phyloP scores from a whole-genome alignment of 768 basidiomycete species.

The Chalciporus sphaerocephalus region DNA sequence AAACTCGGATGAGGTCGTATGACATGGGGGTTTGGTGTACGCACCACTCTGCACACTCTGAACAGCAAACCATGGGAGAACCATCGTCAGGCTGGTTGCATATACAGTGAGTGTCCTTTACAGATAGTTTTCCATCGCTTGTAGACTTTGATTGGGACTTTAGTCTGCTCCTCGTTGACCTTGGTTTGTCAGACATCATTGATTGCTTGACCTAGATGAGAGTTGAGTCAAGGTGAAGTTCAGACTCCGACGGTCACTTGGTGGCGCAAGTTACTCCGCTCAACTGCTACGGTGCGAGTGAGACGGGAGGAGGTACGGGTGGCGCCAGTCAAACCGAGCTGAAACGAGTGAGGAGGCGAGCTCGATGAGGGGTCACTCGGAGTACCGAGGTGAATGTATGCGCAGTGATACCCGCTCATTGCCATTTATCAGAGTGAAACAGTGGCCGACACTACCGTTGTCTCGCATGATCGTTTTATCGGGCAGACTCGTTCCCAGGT shows the following conservation, averaged over 20 bases:
- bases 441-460: too few relatives aligned
- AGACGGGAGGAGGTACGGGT: too few relatives aligned
- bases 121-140: conserved; percentile 12
- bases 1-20: conserved; percentile 3
- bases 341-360: too few relatives aligned
- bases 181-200: conserved; percentile 10
- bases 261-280: conserved; percentile 20
- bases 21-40: conserved; percentile 18
- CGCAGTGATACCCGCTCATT: background rate
- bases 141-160: conserved; percentile 18
- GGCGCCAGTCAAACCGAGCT: background rate
- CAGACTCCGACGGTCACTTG: conserved; percentile 28
- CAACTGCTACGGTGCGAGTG: background rate
- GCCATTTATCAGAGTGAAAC: too few relatives aligned
- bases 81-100: conserved; percentile 73
- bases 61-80: conserved; percentile 75
- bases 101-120: conserved; percentile 42
- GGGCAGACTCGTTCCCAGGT: too few relatives aligned
- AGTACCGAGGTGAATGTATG: background rate
- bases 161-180: conserved; percentile 18
- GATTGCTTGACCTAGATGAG: conserved; percentile 5
- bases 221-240: conserved; percentile 25
- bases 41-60: conserved; percentile 69
- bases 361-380: background rate
- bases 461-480: too few relatives aligned